Evolutionary conservation across 129 eudicot species (phyloP).

Genomic region (Centella asiatica): DNA sequence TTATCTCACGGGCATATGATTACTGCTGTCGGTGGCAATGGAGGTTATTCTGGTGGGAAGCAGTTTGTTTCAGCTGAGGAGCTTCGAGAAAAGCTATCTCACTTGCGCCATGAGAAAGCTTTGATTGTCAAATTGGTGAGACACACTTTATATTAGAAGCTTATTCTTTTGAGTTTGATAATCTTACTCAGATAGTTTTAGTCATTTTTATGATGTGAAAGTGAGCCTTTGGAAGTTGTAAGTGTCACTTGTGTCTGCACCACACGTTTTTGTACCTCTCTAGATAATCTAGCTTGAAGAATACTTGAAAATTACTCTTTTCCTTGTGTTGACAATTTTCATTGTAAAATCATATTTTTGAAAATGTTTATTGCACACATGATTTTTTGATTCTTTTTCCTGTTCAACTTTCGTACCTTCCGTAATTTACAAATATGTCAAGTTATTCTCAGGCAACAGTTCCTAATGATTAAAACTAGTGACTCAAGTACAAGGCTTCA

Average conservation of each 20-base stretch:
- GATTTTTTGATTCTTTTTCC: too few species aligned
- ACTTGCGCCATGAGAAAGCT: conserved; percentile 80
- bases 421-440: too few species aligned
- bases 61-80: conserved; percentile 95
- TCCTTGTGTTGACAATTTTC: too few species aligned
- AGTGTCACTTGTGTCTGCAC: background rate
- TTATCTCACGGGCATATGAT: conserved; percentile 97
- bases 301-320: too few species aligned
- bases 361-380: too few species aligned
- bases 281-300: background rate
- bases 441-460: too few species aligned
- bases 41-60: conserved; percentile 95
- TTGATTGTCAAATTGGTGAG: conserved; percentile 89
- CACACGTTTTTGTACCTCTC: background rate
- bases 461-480: background rate
- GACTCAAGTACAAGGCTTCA: background rate
- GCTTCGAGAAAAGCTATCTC: conserved; percentile 86
- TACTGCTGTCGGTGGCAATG: conserved; percentile 98
- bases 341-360: too few species aligned
- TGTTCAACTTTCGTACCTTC: too few species aligned
- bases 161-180: background rate
- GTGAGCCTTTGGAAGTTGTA: too few species aligned
- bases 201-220: too few species aligned
- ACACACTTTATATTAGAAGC: background rate
- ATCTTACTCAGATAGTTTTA: background rate